phyloP scores from a whole-genome alignment of 768 basidiomycete species.

The Solioccasus polychromus region DNA sequence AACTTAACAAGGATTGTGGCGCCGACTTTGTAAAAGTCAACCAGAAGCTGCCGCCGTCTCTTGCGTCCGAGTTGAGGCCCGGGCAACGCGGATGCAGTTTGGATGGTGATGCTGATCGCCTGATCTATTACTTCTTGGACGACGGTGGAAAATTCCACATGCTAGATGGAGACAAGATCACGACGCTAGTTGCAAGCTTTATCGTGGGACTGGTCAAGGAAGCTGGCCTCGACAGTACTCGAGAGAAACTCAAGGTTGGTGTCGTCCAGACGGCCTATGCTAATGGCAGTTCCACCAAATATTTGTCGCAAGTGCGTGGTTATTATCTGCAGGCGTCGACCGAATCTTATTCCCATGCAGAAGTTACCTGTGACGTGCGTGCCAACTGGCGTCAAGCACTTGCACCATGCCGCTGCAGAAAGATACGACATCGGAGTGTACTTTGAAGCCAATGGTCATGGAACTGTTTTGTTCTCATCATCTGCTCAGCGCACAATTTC shows the following conservation, averaged over 20 bases:
- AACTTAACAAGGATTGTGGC: conserved; percentile 85
- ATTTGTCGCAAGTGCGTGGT: conserved; percentile 68
- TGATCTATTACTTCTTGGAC: conserved; percentile 94
- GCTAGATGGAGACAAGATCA: conserved; percentile 98
- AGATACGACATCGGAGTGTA: conserved; percentile 95
- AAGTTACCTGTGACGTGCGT: conserved; percentile 94
- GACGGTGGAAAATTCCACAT: conserved; percentile 76
- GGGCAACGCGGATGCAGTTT: conserved; percentile 88
- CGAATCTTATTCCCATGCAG: conserved; percentile 40
- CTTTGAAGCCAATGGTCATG: conserved; percentile 99
- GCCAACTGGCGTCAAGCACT: conserved; percentile 94
- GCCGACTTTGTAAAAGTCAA: conserved; percentile 96
- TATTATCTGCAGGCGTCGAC: neutral
- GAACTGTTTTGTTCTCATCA: conserved; percentile 92
- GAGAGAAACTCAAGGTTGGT: conserved; percentile 69
- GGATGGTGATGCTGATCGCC: conserved; percentile 95
- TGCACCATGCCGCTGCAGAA: conserved; percentile 94
- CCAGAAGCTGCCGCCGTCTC: conserved; percentile 80
- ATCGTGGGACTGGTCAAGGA: conserved; percentile 86
- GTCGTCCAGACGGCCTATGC: conserved; percentile 99
- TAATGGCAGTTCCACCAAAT: conserved; percentile 95
- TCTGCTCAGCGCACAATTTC: conserved; percentile 60
- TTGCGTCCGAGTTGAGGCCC: conserved; percentile 57
- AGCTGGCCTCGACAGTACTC: conserved; percentile 68
- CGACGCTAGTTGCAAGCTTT: conserved; percentile 88